phyloP scores from a whole-genome alignment of 768 basidiomycete species.

The Trametes cingulata region DNA sequence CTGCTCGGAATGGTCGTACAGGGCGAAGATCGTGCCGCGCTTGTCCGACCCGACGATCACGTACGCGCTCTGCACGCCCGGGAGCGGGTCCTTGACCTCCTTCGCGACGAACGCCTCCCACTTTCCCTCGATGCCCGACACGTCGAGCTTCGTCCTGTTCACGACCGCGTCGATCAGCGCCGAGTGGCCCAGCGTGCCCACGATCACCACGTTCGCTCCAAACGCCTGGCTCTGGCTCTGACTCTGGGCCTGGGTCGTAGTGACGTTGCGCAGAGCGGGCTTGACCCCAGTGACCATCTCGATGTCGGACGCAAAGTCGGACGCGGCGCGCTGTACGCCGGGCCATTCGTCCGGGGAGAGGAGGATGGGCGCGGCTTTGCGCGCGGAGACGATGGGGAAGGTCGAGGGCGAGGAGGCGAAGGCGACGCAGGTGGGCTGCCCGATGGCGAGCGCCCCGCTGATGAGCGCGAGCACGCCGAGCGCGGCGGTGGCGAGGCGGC shows the following conservation, averaged over 20 bases:
- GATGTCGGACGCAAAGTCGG: constrained; percentile 63
- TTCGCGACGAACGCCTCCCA: constrained; percentile 66
- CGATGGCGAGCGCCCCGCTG: constrained; percentile 40
- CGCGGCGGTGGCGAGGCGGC: constrained; percentile 2
- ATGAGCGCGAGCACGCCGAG: constrained; percentile 22
- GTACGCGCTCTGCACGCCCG: constrained; percentile 60
- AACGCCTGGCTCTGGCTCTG: constrained; percentile 18
- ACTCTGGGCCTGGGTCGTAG: constrained; percentile 30
- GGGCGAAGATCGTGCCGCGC: constrained; percentile 63
- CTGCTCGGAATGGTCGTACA: constrained; percentile 72
- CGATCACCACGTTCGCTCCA: constrained; percentile 50
- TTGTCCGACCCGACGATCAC: constrained; percentile 71
- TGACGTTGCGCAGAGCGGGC: constrained; percentile 53
- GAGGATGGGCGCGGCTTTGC: constrained; percentile 49
- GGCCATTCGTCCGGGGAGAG: constrained; percentile 61
- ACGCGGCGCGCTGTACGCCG: constrained; percentile 60
- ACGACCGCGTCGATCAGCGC: constrained; percentile 53
- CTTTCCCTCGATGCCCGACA: constrained; percentile 56
- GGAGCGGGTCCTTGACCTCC: constrained; percentile 55
- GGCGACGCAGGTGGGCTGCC: constrained; percentile 49
- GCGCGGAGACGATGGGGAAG: constrained; percentile 48
- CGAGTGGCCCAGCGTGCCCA: constrained; percentile 64
- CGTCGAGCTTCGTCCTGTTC: constrained; percentile 53
- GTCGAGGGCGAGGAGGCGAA: constrained; percentile 37
- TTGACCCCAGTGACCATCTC: constrained; percentile 56